Evolutionary conservation across 345 rosid genomes (phyloP), one percentile per base, ranked within the genome.

Genomic region (Ceriops tagal): DNA sequence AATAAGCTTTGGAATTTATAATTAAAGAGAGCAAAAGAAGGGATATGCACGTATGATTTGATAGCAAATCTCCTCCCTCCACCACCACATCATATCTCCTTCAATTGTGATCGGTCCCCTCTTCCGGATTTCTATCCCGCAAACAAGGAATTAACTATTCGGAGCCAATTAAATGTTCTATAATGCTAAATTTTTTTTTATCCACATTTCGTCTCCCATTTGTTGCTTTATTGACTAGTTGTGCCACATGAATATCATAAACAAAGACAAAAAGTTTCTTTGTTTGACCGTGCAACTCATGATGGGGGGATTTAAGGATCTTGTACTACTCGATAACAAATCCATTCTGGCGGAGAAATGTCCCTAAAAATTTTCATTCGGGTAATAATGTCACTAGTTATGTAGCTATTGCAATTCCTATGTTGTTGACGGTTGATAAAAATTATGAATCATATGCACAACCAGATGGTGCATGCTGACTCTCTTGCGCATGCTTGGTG

Each of bases 11-110:
- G 55, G 10, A 60, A 71, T 53, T 58, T 66, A 65, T 53, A 34
- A 34, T 34, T 8, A 34, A 67, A 62, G 58, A 75, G 85, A 80
- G 83, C 66, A 72, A 84, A 84, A 77, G 64, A 77, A 64, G 83
- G 82, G 86, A 86, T 82, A 19, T 75, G 86, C 74, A 76, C 47
- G 37, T 47, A 70, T 49, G 82, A 86, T 82, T 71, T 21, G 81
- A 69, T 72, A 67, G 62, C 85, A 78, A 80, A 79, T 86, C 82
- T 73, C 73, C 64, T 32, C 32, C 71, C 75, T 71, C 60, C 61
- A 70, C 71, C 61, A 70, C 71, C 27, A 52, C 61, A 58, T 53
- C 76, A 66, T 28, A 75, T 84, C 75, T 61, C 68, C 56, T 58
- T 21, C 9, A 8, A 1, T 51, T 61, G 47, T 64, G 34, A 69